These are phyloP conservation scores for Taiozyma onychis DNA, from an alignment of 1,139 yeast genomes.

Conservation along the genomic window DNA sequence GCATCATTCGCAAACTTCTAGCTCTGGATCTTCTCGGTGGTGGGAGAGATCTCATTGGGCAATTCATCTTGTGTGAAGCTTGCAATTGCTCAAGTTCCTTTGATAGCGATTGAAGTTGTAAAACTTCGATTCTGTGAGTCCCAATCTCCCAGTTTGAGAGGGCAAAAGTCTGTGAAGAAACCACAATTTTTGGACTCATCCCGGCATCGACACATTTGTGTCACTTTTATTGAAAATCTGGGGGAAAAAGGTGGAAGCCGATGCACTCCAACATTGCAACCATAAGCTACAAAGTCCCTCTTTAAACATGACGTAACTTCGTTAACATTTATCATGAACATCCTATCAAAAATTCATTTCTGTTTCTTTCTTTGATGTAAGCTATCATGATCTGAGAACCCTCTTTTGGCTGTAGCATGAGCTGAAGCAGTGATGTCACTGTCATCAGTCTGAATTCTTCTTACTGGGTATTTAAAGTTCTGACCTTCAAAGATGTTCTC, in stretches of 20 bases:
- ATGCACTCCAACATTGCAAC: too few species aligned
- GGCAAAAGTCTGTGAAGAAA: too few species aligned
- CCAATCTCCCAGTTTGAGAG: background rate
- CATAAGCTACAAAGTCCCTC: background rate
- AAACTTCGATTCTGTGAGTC: background rate
- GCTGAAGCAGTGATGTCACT: slow-evolving; percentile 44
- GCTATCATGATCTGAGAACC: slow-evolving; percentile 13
- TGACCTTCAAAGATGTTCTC: slow-evolving; percentile 69
- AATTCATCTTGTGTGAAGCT: background rate
- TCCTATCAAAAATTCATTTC: slow-evolving; percentile 10
- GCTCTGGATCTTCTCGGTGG: slow-evolving; percentile 20
- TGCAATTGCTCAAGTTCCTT: background rate
- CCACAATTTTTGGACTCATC: too few species aligned
- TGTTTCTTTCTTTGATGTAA: slow-evolving; percentile 21
- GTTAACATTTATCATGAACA: background rate
- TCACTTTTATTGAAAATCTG: too few species aligned
- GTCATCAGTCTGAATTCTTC: slow-evolving; percentile 76
- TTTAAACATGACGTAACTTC: background rate
- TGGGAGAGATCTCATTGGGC: slow-evolving; percentile 22
- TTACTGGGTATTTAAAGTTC: slow-evolving; percentile 57
- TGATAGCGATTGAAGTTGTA: background rate
- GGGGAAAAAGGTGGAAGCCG: too few species aligned
- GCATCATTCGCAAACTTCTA: slow-evolving; percentile 11
- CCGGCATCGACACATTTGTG: too few species aligned
- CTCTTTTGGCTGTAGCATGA: slow-evolving; percentile 12